A percentile compares a stretch with the other conserved stretches of the same genome.
Conservation (phyloP, 345 rosid species). For the Eucalyptus caleyi region DNA sequence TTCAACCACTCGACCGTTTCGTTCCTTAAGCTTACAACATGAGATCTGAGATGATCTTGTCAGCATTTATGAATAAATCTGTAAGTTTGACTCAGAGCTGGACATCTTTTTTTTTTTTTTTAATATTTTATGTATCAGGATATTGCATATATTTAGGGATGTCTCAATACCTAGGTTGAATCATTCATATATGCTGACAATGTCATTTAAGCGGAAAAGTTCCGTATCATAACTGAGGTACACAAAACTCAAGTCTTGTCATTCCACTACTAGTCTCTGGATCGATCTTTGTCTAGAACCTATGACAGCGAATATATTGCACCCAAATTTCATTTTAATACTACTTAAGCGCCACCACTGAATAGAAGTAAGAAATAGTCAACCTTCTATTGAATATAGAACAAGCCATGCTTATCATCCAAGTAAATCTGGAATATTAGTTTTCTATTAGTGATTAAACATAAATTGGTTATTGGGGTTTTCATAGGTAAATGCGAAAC, state of each 20-base stretch:
- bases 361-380: not conserved
- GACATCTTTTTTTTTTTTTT: not conserved
- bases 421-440: not conserved
- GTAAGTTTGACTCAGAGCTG: not conserved
- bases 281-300: not conserved
- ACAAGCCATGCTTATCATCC: not conserved
- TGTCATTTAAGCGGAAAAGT: not conserved
- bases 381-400: not conserved
- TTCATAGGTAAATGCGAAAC: not conserved
- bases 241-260: not conserved
- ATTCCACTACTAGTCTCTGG: not conserved
- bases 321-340: not conserved
- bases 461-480: not conserved
- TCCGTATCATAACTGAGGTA: not conserved
- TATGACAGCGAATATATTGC: not conserved
- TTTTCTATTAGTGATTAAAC: not conserved
- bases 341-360: not conserved
- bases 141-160: not conserved
- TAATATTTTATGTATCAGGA: not conserved
- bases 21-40: not conserved
- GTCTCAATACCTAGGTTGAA: not conserved
- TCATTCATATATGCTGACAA: not conserved
- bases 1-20: not conserved
- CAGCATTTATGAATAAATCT: not conserved
- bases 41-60: not conserved